phyloP scores from a whole-genome alignment of 129 eudicot species.

The Erigeron canadensis region DNA sequence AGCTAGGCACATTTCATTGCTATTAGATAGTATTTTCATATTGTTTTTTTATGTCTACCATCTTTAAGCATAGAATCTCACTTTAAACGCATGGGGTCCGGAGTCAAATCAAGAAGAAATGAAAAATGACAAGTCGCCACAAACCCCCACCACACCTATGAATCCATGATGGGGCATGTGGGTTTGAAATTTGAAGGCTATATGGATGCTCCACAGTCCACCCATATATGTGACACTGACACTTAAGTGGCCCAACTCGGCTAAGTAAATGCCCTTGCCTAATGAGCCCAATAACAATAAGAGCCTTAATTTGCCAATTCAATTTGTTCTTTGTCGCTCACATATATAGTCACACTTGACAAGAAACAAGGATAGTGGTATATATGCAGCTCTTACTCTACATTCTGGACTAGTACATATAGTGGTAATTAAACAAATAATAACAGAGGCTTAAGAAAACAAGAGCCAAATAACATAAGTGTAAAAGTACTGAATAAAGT shows the following conservation, averaged over 20 bases:
- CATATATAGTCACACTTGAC: too few species aligned
- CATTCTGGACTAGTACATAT: too few species aligned
- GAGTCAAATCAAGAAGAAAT: constrained; percentile 84
- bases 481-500: too few species aligned
- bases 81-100: constrained; percentile 97
- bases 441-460: too few species aligned
- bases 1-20: too few species aligned
- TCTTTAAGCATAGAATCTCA: constrained; percentile 39
- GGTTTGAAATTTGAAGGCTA: constrained; percentile 55
- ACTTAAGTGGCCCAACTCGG: constrained; percentile 60
- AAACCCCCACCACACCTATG: constrained; percentile 57
- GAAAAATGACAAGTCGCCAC: constrained; percentile 78
- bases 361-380: too few species aligned
- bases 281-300: constrained; percentile 62
- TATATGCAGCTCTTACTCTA: too few species aligned
- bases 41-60: too few species aligned
- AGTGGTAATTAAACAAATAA: too few species aligned
- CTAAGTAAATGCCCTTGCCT: constrained; percentile 55
- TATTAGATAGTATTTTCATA: too few species aligned
- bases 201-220: constrained; percentile 27
- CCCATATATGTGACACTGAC: constrained; percentile 45
- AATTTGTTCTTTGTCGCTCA: constrained; percentile 36
- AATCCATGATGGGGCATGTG: constrained; percentile 66
- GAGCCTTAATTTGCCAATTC: constrained; percentile 75
- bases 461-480: too few species aligned